Evolutionary conservation across 2,329 filamentous ascomycete species (phyloP).

Genomic region (Penicillium sp.): DNA sequence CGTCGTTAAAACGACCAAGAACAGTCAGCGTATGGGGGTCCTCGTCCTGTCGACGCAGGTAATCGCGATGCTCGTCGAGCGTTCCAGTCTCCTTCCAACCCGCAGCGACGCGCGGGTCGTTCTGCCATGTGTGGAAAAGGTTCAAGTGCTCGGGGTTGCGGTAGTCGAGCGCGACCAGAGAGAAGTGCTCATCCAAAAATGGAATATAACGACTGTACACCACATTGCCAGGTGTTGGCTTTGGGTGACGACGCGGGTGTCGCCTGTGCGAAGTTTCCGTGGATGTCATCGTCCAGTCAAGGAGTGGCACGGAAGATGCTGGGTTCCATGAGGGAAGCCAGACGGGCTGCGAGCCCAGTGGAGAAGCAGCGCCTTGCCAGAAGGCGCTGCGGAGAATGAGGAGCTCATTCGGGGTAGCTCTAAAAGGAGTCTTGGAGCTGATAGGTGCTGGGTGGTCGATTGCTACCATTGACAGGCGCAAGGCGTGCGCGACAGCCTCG

Average conservation of each 20-base stretch:
- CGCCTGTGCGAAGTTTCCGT: conserved; percentile 57
- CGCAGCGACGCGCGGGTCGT: conserved; percentile 76
- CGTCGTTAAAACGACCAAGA: conserved; percentile 70
- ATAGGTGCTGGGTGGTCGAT: conserved; percentile 21
- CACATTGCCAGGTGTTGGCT: conserved; percentile 68
- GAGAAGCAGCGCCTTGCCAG: conserved; percentile 72
- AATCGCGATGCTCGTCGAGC: conserved; percentile 71
- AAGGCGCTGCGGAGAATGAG: conserved; percentile 59
- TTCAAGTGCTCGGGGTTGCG: conserved; percentile 63
- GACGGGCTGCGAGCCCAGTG: conserved; percentile 63
- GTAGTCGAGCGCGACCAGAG: conserved; percentile 73
- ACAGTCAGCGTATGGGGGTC: conserved; percentile 72
- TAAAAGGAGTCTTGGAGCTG: conserved; percentile 15
- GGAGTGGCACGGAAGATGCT: conserved; percentile 28
- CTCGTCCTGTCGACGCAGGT: conserved; percentile 66
- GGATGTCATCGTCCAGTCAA: conserved; percentile 47
- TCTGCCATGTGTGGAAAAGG: conserved; percentile 79
- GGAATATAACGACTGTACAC: conserved; percentile 80
- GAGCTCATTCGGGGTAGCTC: conserved; percentile 33
- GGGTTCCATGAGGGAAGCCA: conserved; percentile 52
- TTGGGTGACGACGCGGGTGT: conserved; percentile 71
- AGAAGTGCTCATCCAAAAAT: conserved; percentile 73
- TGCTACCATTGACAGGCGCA: conserved; percentile 34
- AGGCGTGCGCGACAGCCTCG: conserved; percentile 38
- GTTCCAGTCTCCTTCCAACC: conserved; percentile 81